Evolutionary conservation across 2,329 filamentous ascomycete genomes (phyloP).

Genomic region (Xylaria sp.): DNA sequence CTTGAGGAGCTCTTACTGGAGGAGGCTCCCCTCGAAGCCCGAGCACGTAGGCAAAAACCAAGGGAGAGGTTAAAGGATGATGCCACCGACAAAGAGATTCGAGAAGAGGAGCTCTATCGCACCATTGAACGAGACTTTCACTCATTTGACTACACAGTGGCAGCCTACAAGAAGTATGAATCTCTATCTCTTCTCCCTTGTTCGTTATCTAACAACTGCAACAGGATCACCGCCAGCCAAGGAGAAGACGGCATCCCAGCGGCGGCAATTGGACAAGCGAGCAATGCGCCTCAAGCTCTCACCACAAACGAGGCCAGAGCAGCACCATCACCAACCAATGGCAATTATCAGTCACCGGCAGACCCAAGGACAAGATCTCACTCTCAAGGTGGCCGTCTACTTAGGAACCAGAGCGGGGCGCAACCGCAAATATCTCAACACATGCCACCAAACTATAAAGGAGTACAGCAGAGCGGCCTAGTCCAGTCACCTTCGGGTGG

Average conservation of each 20-base stretch:
- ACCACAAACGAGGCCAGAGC: conserved; percentile 63
- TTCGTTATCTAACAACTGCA: conserved; percentile 20
- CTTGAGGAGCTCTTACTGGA: conserved; percentile 92
- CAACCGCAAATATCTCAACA: conserved; percentile 42
- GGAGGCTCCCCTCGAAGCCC: conserved; percentile 92
- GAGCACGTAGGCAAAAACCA: conserved; percentile 92
- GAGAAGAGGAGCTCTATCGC: conserved; percentile 91
- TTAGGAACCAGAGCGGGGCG: conserved; percentile 23
- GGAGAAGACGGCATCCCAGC: conserved; percentile 41
- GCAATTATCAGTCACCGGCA: conserved; percentile 36
- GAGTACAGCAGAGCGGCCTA: conserved; percentile 63
- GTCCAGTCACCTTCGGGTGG: conserved; percentile 84
- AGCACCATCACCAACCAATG: conserved; percentile 49
- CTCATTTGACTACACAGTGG: conserved; percentile 92
- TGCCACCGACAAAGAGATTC: conserved; percentile 92
- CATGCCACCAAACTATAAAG: conserved; percentile 61
- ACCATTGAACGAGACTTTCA: conserved; percentile 95
- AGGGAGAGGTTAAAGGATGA: conserved; percentile 91
- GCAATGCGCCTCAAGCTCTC: conserved; percentile 57
- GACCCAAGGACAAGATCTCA: conserved; percentile 32
- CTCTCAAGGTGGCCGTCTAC: conserved; percentile 29
- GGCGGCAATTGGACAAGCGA: conserved; percentile 40
- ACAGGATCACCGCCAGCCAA: conserved; percentile 53
- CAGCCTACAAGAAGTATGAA: conserved; percentile 76
- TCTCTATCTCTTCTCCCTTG: neutral